These are phyloP conservation scores for Leccinum fallax DNA, from an alignment of 1,284 basidiomycete genomes.

Conservation along the genomic window DNA sequence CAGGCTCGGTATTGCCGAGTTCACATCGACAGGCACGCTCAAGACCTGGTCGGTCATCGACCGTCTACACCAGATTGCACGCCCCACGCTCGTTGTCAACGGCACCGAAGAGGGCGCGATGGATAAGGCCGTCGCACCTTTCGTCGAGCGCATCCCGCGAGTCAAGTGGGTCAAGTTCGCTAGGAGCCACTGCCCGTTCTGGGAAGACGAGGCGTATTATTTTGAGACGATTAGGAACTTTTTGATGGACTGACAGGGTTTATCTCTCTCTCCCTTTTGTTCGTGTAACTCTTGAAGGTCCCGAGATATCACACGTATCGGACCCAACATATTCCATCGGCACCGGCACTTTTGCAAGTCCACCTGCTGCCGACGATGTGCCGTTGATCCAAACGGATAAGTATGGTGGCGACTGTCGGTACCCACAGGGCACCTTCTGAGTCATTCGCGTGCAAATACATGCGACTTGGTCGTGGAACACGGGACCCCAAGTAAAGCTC, in stretches of 20 bases:
- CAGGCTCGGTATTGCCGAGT: conserved; percentile 39
- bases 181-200: conserved; percentile 34
- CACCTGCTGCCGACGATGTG: background rate
- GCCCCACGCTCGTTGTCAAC: conserved; percentile 38
- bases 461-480: background rate
- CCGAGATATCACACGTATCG: background rate
- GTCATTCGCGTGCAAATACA: background rate
- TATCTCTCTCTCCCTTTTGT: background rate
- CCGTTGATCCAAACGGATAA: background rate
- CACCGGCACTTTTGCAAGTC: background rate
- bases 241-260: conserved; percentile 4
- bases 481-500: background rate
- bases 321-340: background rate
- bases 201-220: conserved; percentile 35
- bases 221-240: conserved; percentile 21
- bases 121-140: conserved; percentile 31
- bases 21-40: conserved; percentile 33
- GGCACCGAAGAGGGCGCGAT: conserved; percentile 35
- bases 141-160: conserved; percentile 32
- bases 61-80: conserved; percentile 33
- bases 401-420: background rate
- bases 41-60: conserved; percentile 37
- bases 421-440: background rate
- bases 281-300: background rate
- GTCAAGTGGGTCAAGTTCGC: conserved; percentile 38